Conservation (phyloP, 768 basidiomycete genomes). For the Zangia roseola region DNA sequence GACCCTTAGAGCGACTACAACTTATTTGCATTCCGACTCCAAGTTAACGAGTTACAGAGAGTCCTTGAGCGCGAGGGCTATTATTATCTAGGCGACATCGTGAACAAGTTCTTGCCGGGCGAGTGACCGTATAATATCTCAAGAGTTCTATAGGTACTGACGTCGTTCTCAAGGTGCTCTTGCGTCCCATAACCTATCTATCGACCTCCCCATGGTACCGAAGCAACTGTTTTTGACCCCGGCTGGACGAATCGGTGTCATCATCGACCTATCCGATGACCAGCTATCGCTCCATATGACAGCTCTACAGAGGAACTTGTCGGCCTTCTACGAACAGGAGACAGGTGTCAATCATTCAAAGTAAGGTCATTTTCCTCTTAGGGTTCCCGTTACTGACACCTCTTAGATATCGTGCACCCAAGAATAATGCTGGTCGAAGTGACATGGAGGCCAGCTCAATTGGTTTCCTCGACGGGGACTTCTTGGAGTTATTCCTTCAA, state of each 20-base stretch:
- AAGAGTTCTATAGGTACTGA: not conserved
- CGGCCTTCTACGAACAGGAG: conserved; percentile 45
- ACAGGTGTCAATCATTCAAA: conserved; percentile 61
- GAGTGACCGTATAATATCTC: conserved; percentile 3
- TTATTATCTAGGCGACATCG: conserved; percentile 74
- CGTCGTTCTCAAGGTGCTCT: conserved; percentile 49
- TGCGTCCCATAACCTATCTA: conserved; percentile 42
- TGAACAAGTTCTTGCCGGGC: conserved; percentile 76
- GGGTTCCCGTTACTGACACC: not conserved
- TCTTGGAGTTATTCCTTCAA: conserved; percentile 66
- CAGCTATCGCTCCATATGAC: conserved; percentile 56
- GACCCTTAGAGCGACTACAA: conserved; percentile 61
- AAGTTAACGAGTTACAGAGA: conserved; percentile 40
- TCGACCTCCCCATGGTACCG: conserved; percentile 44
- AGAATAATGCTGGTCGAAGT: conserved; percentile 50
- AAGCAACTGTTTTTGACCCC: conserved; percentile 75
- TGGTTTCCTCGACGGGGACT: conserved; percentile 89
- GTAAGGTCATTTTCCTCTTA: conserved; percentile 36
- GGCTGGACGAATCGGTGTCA: conserved; percentile 73
- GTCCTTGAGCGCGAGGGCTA: conserved; percentile 63
- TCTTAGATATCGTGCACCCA: conserved; percentile 69
- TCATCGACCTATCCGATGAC: conserved; percentile 58
- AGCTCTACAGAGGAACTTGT: conserved; percentile 74
- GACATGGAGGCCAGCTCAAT: conserved; percentile 56
- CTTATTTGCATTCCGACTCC: conserved; percentile 59